Evolutionary conservation across 108 stramenopile species (phyloP).

Genomic region (Aurantiochytrium sp.): DNA sequence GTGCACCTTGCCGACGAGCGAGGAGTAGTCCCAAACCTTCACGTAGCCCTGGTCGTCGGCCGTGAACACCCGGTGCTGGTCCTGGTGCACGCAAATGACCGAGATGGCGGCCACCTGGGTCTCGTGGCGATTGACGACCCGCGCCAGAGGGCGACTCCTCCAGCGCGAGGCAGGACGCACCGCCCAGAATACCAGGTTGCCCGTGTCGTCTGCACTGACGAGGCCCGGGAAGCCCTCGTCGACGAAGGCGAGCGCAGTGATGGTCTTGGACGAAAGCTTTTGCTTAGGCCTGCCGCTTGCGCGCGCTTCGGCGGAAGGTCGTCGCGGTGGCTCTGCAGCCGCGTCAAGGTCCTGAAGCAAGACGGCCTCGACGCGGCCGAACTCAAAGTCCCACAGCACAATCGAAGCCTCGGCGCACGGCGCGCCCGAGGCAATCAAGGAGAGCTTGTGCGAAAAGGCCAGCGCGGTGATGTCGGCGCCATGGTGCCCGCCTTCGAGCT

Average conservation of each 20-base stretch:
- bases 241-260: conserved; percentile 15
- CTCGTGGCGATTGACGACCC: neutral
- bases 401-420: conserved; percentile 26
- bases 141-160: neutral
- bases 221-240: neutral
- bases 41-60: conserved; percentile 12
- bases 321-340: neutral
- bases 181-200: neutral
- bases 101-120: neutral
- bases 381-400: conserved; percentile 48
- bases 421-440: conserved; percentile 44
- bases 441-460: conserved; percentile 35
- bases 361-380: conserved; percentile 31
- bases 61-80: neutral
- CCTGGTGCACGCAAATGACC: neutral
- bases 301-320: neutral
- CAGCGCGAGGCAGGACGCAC: neutral
- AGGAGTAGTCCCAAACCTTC: neutral
- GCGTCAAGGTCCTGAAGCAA: neutral
- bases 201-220: conserved; percentile 12
- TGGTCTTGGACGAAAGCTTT: neutral
- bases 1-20: neutral
- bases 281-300: neutral
- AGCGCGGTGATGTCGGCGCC: conserved; percentile 46
- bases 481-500: conserved; percentile 35